These are phyloP conservation scores for Baorangia bicolor DNA, from an alignment of 768 basidiomycete genomes.

Conservation along the genomic window DNA sequence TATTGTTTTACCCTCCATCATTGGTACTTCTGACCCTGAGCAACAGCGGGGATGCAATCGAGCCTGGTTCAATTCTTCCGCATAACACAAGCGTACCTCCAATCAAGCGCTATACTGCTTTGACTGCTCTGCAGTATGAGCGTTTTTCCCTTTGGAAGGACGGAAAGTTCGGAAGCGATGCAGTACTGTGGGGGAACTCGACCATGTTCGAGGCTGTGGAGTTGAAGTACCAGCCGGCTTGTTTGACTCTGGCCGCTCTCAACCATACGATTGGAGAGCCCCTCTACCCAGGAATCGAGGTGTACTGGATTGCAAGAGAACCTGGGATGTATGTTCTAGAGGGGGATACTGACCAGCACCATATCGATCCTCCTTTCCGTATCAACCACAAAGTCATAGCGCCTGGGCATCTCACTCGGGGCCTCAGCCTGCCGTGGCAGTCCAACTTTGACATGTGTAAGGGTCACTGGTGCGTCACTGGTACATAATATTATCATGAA, in stretches of 20 bases:
- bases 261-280: slow-evolving; percentile 15
- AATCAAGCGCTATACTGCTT: neutral
- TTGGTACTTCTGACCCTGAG: neutral
- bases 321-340: slow-evolving; percentile 14
- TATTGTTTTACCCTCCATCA: neutral
- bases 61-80: neutral
- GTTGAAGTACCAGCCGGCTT: neutral
- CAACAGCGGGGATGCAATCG: neutral
- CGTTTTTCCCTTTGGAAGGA: neutral
- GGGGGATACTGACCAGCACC: neutral
- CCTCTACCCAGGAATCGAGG: slow-evolving; percentile 37
- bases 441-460: slow-evolving; percentile 24
- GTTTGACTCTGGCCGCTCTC: neutral
- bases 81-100: neutral
- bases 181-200: neutral
- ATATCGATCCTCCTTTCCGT: slow-evolving; percentile 25
- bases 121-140: neutral
- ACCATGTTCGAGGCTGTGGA: neutral
- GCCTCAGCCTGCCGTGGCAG: slow-evolving; percentile 38
- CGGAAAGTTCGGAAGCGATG: neutral
- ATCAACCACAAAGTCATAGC: slow-evolving; percentile 9
- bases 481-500: neutral
- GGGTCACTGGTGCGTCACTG: neutral
- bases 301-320: slow-evolving; percentile 32
- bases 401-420: slow-evolving; percentile 33